These are phyloP conservation scores for Podila clonocystis DNA, from an alignment of 192 early-diverging fungal genomes.

Conservation along the genomic window DNA sequence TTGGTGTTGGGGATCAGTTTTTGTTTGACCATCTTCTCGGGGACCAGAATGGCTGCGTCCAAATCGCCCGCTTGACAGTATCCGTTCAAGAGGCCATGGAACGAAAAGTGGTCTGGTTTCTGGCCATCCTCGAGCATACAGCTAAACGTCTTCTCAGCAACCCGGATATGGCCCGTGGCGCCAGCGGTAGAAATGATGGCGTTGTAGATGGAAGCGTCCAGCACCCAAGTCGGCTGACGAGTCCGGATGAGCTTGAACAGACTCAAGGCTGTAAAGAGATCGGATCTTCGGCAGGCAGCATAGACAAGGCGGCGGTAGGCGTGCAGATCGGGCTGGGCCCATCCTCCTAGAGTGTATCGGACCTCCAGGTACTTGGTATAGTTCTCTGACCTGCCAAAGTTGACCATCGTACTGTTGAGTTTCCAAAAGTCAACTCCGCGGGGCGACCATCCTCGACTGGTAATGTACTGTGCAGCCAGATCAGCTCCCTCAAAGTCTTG, in stretches of 20 bases:
- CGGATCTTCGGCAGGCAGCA: constrained; percentile 48
- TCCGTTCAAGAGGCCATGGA: constrained; percentile 46
- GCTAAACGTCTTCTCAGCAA: constrained; percentile 31
- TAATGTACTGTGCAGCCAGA: constrained; percentile 16
- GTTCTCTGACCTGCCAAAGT: constrained; percentile 6
- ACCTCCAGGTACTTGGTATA: constrained; percentile 25
- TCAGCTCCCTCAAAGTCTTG: constrained; percentile 18
- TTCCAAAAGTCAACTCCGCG: constrained; percentile 15
- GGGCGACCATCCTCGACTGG: constrained; percentile 7
- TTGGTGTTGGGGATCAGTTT: constrained; percentile 39
- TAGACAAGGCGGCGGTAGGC: constrained; percentile 43
- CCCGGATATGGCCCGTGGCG: constrained; percentile 11
- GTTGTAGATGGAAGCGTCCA: constrained; percentile 36
- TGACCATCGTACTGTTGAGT: constrained; percentile 33
- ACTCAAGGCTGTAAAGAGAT: constrained; percentile 21
- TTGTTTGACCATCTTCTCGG: constrained; percentile 45
- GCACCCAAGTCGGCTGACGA: constrained; percentile 12
- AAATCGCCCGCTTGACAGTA: constrained; percentile 28
- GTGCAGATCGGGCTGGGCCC: constrained; percentile 22
- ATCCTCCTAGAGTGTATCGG: constrained; percentile 21
- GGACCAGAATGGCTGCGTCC: constrained; percentile 24
- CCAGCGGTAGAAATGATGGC: constrained; percentile 42
- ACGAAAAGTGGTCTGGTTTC: constrained; percentile 34
- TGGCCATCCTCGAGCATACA: constrained; percentile 29
- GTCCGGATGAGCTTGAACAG: constrained; percentile 14